Evolutionary conservation across 495 filamentous ascomycete genomes (phyloP), one percentile per base, ranked within the genome.

Genomic region (Aspergillus egyptiacus): DNA sequence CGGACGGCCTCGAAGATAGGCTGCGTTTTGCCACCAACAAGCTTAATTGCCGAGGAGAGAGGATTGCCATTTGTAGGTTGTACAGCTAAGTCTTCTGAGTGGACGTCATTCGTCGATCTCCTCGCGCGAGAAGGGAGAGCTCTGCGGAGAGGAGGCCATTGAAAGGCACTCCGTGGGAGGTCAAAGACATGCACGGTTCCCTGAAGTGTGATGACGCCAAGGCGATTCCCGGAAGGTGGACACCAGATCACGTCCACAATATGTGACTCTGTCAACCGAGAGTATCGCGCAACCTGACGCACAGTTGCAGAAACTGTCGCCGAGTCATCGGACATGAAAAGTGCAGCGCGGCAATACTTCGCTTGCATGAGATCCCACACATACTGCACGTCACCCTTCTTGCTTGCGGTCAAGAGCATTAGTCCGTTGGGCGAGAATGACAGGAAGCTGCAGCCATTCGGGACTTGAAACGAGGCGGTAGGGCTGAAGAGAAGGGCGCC

Each of bases 131-230:
- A 61, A 15, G 71, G 57, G 14, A 69, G 74, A 23, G 67, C 68
- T 43, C 86, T 83, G 36, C 86, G 87, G 46, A 84, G 82, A 34
- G 91, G 91, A 24, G 91, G 91, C 91, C 91, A 96, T 33, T 85
- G 81, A 48, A 89, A 90, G 3, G 89, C 87, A 41, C 79, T 85
- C 20, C 80, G 68, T n/a, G 89, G 87, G 37, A 96, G 69, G 56
- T 95, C 86, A 55, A 93, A 82, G 19, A 95, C 79, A 65, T 98
- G 93, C 4, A 96, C 82, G 2, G 93, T 98, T n/a, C 91, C 88
- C 54, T 87, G 85, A 48, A 91, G 84, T 8, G 91, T 96, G 36
- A 95, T 78, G 59, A 98, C 80, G 10, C 91, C 91, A 10, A 89
- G 63, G 51, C 83, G 77, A 56, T 95, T 87, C 10, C 85, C 88